Conservation (phyloP, 805 yeast genomes). For the Lipomyces yamadae region DNA sequence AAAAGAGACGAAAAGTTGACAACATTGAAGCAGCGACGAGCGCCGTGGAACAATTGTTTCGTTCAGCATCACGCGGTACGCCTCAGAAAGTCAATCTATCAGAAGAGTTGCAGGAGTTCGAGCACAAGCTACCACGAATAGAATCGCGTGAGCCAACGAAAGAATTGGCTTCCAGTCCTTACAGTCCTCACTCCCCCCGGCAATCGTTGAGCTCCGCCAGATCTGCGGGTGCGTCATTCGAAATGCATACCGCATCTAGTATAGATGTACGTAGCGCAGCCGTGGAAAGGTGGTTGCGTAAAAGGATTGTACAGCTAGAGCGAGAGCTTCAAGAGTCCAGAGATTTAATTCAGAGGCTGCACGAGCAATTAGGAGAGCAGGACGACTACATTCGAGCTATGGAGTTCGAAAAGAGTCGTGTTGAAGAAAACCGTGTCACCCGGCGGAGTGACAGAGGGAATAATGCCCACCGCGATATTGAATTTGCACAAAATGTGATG, state of each 20-base stretch:
- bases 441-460: background rate
- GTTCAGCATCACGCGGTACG: background rate
- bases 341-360: constrained; percentile 6
- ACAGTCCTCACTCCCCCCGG: background rate
- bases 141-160: background rate
- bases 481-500: background rate
- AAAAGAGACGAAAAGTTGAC: background rate
- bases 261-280: background rate
- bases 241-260: background rate
- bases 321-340: constrained; percentile 20
- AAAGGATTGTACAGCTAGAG: constrained; percentile 2
- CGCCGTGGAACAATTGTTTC: background rate
- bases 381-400: constrained; percentile 29
- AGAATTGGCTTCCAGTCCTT: background rate
- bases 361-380: constrained; percentile 24
- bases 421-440: constrained; percentile 3
- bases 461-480: background rate
- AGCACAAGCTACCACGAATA: background rate
- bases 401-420: constrained; percentile 19
- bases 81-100: background rate
- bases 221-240: background rate
- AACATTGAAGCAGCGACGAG: background rate
- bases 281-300: constrained; percentile 13
- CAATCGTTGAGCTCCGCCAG: background rate
- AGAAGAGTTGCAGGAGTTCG: background rate